phyloP scores from a whole-genome alignment of 2,329 filamentous ascomycete genomes.

The Aspergillus hiratsukae region DNA sequence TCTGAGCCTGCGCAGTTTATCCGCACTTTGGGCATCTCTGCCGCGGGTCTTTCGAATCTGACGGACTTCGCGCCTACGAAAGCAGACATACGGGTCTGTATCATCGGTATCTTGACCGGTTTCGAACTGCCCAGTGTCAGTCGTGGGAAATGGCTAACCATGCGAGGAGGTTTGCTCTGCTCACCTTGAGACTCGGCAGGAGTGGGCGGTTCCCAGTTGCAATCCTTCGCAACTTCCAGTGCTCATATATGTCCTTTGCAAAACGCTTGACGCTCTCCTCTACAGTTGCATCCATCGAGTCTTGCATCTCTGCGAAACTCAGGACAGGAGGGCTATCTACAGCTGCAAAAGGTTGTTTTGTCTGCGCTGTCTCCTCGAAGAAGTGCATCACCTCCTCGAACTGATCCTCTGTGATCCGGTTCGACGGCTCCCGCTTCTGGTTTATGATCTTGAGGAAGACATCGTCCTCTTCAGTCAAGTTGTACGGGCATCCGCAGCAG shows the following conservation, averaged over 20 bases:
- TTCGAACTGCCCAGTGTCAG: slow-evolving; percentile 59
- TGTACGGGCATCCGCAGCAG: slow-evolving; percentile 83
- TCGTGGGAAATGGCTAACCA: slow-evolving; percentile 2
- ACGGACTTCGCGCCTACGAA: slow-evolving; percentile 88
- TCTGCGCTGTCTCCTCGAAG: slow-evolving; percentile 80
- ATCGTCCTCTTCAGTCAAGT: slow-evolving; percentile 89
- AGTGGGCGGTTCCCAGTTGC: slow-evolving; percentile 65
- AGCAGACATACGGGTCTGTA: slow-evolving; percentile 95
- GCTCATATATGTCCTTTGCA: slow-evolving; percentile 78
- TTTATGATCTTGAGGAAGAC: slow-evolving; percentile 81
- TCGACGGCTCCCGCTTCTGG: slow-evolving; percentile 60
- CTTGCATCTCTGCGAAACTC: slow-evolving; percentile 69
- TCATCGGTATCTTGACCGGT: slow-evolving; percentile 92
- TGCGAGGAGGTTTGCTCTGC: slow-evolving; percentile 14
- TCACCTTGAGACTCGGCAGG: slow-evolving; percentile 69
- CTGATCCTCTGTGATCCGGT: slow-evolving; percentile 76
- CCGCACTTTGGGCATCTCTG: slow-evolving; percentile 86
- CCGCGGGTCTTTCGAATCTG: slow-evolving; percentile 93
- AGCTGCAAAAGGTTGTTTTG: slow-evolving; percentile 81
- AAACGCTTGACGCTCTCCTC: slow-evolving; percentile 53
- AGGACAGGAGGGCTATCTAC: slow-evolving; percentile 83
- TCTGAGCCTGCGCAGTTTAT: slow-evolving; percentile 88
- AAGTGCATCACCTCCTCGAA: slow-evolving; percentile 94
- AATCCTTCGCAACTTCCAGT: slow-evolving; percentile 74
- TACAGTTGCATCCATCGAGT: slow-evolving; percentile 58